Conservation (phyloP, 2,329 filamentous ascomycete species). For the Colletotrichum sp. region DNA sequence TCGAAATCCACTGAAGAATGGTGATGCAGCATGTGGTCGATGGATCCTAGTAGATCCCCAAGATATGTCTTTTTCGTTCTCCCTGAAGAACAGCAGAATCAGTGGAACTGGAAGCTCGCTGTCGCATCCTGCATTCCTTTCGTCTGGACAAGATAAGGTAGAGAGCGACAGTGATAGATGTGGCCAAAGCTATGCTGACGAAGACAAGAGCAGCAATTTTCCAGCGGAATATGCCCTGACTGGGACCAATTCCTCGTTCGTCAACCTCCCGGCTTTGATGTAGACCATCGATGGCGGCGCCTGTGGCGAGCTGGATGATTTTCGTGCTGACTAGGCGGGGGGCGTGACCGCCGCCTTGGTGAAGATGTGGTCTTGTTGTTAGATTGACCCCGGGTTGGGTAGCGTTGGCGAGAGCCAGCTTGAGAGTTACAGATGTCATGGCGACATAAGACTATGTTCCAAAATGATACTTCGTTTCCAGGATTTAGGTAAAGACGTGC, state of each 20-base stretch:
- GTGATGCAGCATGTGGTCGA: neutral
- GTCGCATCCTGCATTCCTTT: neutral
- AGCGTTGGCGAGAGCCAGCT: neutral
- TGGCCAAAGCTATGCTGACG: neutral
- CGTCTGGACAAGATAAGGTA: neutral
- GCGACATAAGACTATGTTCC: neutral
- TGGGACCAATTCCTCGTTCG: neutral
- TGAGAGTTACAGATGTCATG: neutral
- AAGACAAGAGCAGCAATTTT: neutral
- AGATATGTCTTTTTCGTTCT: neutral
- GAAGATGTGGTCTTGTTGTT: neutral
- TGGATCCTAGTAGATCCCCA: neutral
- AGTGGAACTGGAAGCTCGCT: neutral
- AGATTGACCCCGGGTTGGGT: neutral
- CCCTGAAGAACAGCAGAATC: neutral
- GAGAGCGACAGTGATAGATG: neutral
- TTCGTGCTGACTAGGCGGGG: neutral
- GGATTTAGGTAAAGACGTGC: neutral
- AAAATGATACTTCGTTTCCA: neutral
- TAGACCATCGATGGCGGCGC: neutral
- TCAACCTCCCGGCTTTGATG: neutral
- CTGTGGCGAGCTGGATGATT: neutral
- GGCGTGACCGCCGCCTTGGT: neutral
- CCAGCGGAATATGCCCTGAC: neutral
- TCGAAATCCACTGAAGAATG: neutral